Percentiles rank a stretch among this genome's conserved stretches.
Conservation (phyloP, 2,329 filamentous ascomycete genomes). For the Capronia coronata region DNA sequence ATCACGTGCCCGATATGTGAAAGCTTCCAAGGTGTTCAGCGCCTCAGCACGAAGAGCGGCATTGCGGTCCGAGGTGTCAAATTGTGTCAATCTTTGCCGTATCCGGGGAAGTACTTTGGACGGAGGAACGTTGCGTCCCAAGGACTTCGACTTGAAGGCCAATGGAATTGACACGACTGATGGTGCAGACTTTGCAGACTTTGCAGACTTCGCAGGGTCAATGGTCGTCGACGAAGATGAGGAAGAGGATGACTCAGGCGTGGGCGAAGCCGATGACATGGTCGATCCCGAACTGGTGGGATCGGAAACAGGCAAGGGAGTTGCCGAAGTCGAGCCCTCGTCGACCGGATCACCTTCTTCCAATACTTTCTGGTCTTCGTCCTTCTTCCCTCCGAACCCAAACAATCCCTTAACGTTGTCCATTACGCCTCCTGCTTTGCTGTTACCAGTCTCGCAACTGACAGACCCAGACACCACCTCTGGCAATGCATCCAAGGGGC, state of each 20-base stretch:
- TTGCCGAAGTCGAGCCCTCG: constrained; percentile 29
- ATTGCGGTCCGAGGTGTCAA: constrained; percentile 76
- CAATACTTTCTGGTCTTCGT: constrained; percentile 63
- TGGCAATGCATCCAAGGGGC: constrained; percentile 67
- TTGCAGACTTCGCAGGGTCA: constrained; percentile 31
- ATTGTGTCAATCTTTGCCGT: constrained; percentile 70
- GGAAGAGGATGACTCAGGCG: constrained; percentile 40
- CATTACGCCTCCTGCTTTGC: constrained; percentile 72
- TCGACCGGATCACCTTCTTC: constrained; percentile 51
- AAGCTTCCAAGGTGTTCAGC: constrained; percentile 86
- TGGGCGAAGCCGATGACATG: constrained; percentile 26
- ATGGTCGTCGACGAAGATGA: constrained; percentile 27
- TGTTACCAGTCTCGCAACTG: constrained; percentile 73
- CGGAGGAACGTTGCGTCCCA: constrained; percentile 36
- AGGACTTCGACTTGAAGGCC: constrained; percentile 45
- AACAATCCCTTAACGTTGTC: constrained; percentile 95
- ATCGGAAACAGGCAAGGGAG: constrained; percentile 25
- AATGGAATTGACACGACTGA: constrained; percentile 48
- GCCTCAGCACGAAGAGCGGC: constrained; percentile 74
- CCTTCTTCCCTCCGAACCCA: constrained; percentile 86
- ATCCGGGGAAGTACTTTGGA: constrained; percentile 42
- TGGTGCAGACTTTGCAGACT: constrained; percentile 43
- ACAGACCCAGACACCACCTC: constrained; percentile 69
- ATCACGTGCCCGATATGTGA: constrained; percentile 82
- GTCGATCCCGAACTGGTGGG: constrained; percentile 30